Evolutionary conservation across 2,329 filamentous ascomycete species (phyloP).

Genomic region (Coniochaeta prunicola): DNA sequence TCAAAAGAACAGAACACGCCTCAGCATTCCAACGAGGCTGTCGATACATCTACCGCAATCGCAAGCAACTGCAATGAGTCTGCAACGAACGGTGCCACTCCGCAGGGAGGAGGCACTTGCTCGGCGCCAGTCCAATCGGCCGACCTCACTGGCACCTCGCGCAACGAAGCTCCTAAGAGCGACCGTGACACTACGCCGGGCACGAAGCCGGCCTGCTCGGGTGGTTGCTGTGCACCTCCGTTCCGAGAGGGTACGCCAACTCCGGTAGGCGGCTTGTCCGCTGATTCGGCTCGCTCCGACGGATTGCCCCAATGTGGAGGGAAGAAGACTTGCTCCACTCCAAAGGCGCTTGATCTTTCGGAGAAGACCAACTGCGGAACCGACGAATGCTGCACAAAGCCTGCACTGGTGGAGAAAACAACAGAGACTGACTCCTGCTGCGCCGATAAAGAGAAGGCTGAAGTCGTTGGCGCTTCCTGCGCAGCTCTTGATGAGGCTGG

Average conservation of each 20-base stretch:
- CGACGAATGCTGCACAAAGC: neutral
- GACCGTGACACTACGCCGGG: too few species aligned
- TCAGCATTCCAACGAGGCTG: neutral
- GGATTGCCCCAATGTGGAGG: neutral
- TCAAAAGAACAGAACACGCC: neutral
- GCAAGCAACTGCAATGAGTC: neutral
- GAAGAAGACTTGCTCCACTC: neutral
- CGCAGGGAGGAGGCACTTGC: too few species aligned
- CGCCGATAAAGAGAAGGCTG: neutral
- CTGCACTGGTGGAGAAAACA: neutral
- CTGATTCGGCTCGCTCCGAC: neutral
- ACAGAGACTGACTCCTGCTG: neutral
- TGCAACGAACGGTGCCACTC: neutral
- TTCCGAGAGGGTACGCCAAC: neutral
- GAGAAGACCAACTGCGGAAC: neutral
- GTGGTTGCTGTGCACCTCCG: neutral
- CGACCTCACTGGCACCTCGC: neutral
- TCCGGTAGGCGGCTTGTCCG: neutral
- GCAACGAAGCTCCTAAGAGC: neutral
- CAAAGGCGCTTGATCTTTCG: neutral
- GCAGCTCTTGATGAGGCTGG: neutral
- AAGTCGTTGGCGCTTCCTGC: neutral
- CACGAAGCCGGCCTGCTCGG: neutral
- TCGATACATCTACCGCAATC: neutral
- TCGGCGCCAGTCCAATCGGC: neutral